Conservation (phyloP, 2,329 filamentous ascomycete species). For the Aspergillus sp. region DNA sequence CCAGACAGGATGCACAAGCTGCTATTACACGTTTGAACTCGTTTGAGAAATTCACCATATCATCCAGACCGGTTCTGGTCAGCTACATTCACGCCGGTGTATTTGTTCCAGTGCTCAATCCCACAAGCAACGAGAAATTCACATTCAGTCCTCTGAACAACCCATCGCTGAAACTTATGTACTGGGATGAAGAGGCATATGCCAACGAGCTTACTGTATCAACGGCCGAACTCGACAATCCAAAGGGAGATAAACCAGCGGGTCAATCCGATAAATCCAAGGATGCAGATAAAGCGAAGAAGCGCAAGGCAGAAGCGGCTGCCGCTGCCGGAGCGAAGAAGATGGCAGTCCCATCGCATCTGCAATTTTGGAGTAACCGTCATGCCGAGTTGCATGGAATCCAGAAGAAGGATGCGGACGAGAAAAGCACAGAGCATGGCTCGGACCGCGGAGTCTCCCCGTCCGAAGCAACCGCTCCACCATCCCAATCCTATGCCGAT, state of each 20-base stretch:
- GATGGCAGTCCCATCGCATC: slow-evolving; percentile 62
- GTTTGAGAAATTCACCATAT: slow-evolving; percentile 75
- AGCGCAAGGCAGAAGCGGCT: slow-evolving; percentile 49
- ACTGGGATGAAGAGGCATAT: slow-evolving; percentile 75
- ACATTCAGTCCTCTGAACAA: slow-evolving; percentile 73
- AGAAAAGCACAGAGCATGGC: slow-evolving; percentile 20
- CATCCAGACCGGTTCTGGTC: slow-evolving; percentile 69
- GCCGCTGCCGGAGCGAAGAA: slow-evolving; percentile 42
- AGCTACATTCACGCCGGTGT: slow-evolving; percentile 83
- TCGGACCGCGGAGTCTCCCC: slow-evolving; percentile 31
- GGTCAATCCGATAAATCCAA: slow-evolving; percentile 34
- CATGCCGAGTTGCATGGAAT: slow-evolving; percentile 67
- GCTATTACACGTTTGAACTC: slow-evolving; percentile 72
- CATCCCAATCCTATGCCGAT: slow-evolving; percentile 63
- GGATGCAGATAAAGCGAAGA: slow-evolving; percentile 49
- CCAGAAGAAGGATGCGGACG: slow-evolving; percentile 35
- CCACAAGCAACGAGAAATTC: slow-evolving; percentile 60
- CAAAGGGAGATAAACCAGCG: slow-evolving; percentile 24
- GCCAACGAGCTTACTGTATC: slow-evolving; percentile 65
- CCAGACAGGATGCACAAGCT: slow-evolving; percentile 64
- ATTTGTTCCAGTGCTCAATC: slow-evolving; percentile 72
- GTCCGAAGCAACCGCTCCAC: slow-evolving; percentile 34
- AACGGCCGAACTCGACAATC: slow-evolving; percentile 48
- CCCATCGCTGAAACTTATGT: slow-evolving; percentile 66
- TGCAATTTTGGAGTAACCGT: slow-evolving; percentile 72